A percentile compares a stretch with the other conserved stretches of the same genome.
phyloP scores from a whole-genome alignment of 176 grass and related monocot genomes.

The Otatea glauca region DNA sequence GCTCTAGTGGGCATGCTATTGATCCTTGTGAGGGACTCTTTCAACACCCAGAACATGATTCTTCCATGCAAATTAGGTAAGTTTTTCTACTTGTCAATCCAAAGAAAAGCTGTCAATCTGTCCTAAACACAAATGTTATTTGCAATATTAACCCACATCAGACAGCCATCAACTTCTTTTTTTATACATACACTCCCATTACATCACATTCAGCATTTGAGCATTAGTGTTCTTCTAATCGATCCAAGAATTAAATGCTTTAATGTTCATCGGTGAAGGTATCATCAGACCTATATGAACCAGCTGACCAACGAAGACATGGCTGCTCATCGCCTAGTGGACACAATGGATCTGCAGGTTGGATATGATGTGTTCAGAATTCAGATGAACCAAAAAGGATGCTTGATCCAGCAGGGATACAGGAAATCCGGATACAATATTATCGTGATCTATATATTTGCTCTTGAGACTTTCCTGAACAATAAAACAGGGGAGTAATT shows the following conservation, averaged over 20 bases:
- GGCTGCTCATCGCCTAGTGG: neutral
- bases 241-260: neutral
- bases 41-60: slow-evolving; percentile 33
- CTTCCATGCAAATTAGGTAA: slow-evolving; percentile 52
- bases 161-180: neutral
- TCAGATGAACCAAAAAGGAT: neutral
- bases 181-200: neutral
- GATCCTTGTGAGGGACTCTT: slow-evolving; percentile 46
- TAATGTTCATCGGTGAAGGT: slow-evolving; percentile 23
- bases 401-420: neutral
- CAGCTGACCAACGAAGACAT: slow-evolving; percentile 47
- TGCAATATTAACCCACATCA: neutral
- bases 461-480: neutral
- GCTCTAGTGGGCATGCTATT: slow-evolving; percentile 31
- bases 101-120: neutral
- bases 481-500: neutral
- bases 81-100: slow-evolving; percentile 1
- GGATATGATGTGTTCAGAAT: slow-evolving; percentile 43
- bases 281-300: slow-evolving; percentile 42
- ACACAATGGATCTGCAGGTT: slow-evolving; percentile 31
- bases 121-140: neutral
- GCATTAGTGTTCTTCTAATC: neutral
- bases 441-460: neutral
- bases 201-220: neutral
- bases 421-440: neutral